A percentile compares a stretch with the other conserved stretches of the same genome.
phyloP scores from a whole-genome alignment of 331 rosid species.

The Quercus tomentella region DNA sequence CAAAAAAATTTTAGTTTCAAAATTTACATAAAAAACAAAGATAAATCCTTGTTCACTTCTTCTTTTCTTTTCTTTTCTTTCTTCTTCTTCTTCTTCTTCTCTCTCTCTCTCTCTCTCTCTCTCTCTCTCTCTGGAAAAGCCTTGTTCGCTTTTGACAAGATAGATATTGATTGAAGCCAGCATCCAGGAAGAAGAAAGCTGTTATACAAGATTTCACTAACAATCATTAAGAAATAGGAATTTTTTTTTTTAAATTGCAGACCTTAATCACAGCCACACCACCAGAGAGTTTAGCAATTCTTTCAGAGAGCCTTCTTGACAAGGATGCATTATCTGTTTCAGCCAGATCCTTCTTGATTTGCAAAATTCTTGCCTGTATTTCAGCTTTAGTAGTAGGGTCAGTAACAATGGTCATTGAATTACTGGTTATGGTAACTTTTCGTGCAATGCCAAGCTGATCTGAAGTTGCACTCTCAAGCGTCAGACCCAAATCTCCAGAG shows the following conservation, averaged over 20 bases:
- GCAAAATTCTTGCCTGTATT: conserved; percentile 67
- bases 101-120: too few species aligned
- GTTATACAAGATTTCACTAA: not conserved
- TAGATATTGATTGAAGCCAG: not conserved
- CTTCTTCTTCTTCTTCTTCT: too few species aligned
- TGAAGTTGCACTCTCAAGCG: conserved; percentile 80
- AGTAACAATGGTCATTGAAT: conserved; percentile 67
- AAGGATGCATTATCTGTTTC: conserved; percentile 67
- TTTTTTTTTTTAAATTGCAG: conserved; percentile 11
- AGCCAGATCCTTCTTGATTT: conserved; percentile 43
- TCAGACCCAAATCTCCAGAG: conserved; percentile 65
- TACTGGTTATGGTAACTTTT: conserved; percentile 71
- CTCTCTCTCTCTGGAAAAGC: not conserved
- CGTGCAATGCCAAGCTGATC: conserved; percentile 89
- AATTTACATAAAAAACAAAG: not conserved
- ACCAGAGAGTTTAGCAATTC: conserved; percentile 88
- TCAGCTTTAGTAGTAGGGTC: conserved; percentile 84
- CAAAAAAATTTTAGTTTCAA: not conserved
- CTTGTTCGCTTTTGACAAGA: not conserved
- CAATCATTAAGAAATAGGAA: not conserved
- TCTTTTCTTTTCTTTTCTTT: too few species aligned
- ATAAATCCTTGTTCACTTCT: not conserved
- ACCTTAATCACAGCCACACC: conserved; percentile 96
- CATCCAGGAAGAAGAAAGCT: not conserved
- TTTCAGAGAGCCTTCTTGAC: conserved; percentile 82